These are phyloP conservation scores for Gleditsia sinensis DNA, from an alignment of 306 rosid genomes.

Conservation along the genomic window DNA sequence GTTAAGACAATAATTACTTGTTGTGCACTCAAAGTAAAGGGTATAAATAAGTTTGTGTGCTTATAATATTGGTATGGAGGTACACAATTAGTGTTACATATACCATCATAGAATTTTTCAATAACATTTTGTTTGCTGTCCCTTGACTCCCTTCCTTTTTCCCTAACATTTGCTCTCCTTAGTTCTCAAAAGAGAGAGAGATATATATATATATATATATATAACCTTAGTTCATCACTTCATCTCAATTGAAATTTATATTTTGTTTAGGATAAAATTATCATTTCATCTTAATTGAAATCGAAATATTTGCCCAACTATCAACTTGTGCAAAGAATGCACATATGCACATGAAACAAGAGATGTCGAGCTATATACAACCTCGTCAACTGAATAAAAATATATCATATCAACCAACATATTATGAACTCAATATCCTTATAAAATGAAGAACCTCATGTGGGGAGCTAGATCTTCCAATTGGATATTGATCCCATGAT, in stretches of 20 bases:
- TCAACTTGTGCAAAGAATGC: conserved; percentile 6
- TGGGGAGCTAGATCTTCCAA: conserved; percentile 37
- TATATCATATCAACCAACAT: conserved; percentile 21
- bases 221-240: no score
- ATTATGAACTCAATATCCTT: conserved; percentile 23
- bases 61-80: no score
- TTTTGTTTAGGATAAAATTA: no score
- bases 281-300: background rate
- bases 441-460: conserved; percentile 47
- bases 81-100: no score
- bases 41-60: background rate
- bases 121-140: background rate
- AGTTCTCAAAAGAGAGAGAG: no score
- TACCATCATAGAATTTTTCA: background rate
- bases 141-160: no score
- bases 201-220: no score
- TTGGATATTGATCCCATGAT: conserved; percentile 36
- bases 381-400: conserved; percentile 14
- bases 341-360: background rate
- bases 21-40: background rate
- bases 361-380: conserved; percentile 2
- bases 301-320: conserved; percentile 5
- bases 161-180: no score
- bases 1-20: background rate
- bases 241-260: no score